Evolutionary conservation across 169 alveolate species (phyloP).

Genomic region (Plasmodium yoelii): DNA sequence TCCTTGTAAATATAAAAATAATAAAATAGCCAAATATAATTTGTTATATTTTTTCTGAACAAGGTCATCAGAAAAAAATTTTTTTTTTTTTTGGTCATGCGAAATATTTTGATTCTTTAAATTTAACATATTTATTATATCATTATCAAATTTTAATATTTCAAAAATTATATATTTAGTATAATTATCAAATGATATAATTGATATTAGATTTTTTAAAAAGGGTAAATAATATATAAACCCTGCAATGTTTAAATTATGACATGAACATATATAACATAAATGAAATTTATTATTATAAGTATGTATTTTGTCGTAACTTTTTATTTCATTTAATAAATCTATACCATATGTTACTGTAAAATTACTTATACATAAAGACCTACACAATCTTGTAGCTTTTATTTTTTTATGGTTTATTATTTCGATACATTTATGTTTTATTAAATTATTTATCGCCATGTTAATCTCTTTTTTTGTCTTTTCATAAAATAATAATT

Average conservation of each 20-base stretch:
- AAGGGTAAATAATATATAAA: conserved; percentile 37
- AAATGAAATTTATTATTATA: conserved; percentile 56
- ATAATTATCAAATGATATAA: conserved; percentile 21
- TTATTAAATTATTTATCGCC: conserved; percentile 12
- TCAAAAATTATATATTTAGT: conserved; percentile 59
- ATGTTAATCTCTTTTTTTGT: conserved; percentile 28
- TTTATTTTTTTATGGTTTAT: conserved; percentile 1
- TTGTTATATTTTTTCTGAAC: conserved; percentile 40
- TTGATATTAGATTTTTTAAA: conserved; percentile 28
- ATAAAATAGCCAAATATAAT: conserved; percentile 38
- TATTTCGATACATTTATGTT: conserved; percentile 43
- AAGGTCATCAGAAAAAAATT: conserved; percentile 4
- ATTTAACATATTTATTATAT: conserved; percentile 53
- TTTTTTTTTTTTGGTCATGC: conserved; percentile 5
- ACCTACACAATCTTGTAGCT: conserved; percentile 39
- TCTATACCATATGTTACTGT: conserved; percentile 35
- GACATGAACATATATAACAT: conserved; percentile 50
- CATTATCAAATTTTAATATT: conserved; percentile 50
- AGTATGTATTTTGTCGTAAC: conserved; percentile 13
- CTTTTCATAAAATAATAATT: conserved; percentile 25
- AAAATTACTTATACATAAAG: conserved; percentile 60
- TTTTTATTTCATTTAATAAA: conserved; percentile 32
- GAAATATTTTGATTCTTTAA: conserved; percentile 21
- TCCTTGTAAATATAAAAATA: conserved; percentile 33
- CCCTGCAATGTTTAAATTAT: conserved; percentile 26